Percentiles rank a stretch among this genome's conserved stretches.
phyloP scores from a whole-genome alignment of 768 basidiomycete species.

The Naematelia encephala region DNA sequence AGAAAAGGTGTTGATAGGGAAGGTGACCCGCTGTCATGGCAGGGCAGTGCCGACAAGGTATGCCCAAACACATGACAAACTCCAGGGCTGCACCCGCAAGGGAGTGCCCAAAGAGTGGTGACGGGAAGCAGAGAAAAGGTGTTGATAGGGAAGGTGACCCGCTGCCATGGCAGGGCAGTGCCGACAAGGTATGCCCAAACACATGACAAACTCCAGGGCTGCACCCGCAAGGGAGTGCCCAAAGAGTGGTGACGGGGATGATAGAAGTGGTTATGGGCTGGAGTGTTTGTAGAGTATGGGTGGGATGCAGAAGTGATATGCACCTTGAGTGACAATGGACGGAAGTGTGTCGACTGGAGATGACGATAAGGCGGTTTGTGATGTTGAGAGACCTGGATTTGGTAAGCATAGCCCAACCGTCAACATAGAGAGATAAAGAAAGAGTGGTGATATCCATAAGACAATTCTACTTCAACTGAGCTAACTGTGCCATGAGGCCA shows the following conservation, averaged over 20 bases:
- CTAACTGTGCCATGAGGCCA: no score
- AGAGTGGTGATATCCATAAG: no score
- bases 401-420: not conserved
- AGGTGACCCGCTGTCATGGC: not conserved
- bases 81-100: not conserved
- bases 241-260: conserved; percentile 1
- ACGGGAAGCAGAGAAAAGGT: no score
- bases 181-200: not conserved
- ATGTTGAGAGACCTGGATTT: not conserved
- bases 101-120: no score
- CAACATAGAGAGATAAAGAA: no score
- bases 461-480: no score
- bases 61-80: not conserved
- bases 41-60: conserved; percentile 4
- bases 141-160: not conserved
- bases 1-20: not conserved
- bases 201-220: not conserved
- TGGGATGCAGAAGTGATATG: not conserved
- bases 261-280: not conserved
- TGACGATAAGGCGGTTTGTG: not conserved
- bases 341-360: not conserved
- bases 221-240: no score
- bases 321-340: not conserved
- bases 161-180: not conserved
- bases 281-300: not conserved